Evolutionary conservation across 2,329 filamentous ascomycete species (phyloP), one percentile per base, ranked within the genome.

Genomic region (Pestalotiopsis sp.): DNA sequence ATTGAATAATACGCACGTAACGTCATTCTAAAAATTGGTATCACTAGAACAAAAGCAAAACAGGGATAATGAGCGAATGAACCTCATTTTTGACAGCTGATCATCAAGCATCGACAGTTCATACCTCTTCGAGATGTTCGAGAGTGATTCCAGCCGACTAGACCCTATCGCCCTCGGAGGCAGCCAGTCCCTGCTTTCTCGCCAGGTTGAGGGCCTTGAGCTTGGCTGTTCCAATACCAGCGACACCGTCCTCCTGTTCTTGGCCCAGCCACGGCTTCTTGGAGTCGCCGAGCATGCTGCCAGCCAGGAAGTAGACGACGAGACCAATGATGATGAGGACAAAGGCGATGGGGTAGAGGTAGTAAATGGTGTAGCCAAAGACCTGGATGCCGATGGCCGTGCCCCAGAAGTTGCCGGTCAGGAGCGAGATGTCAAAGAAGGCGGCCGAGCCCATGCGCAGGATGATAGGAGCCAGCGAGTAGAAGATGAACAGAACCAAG

Each of bases 401-500:
- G 72, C 94, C 95, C 96, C 96, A 99, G 83, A 98, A 98, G 82
- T 97, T 98, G 75, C 91, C 93, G 2, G 96, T 98, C 70, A 99
- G 85, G 72, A 99, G 85, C 7, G 92, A 95, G 76, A 98, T 97
- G 81, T 99, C 97, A 85, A 98, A 97, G 82, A 99, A 98, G 23
- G 95, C 95, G 2, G 96, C 96, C 17, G 90, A 93, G 36, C 92
- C 92, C 83, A 98, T 92, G 72, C 96, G 93, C 81, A 98, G 91
- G 71, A 99, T 87, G 67, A 98, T 83, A 0, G 96, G 96, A 0
- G 93, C 94, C 3, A 96, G 85, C 7, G 91, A 90, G 84, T 99
- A 99, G 82, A 99, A 99, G 69, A 96, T 82, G 66, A 87, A 85
- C 25, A 99, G 86, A 69, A 91, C 90, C 20, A 98, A 81, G 0